Evolutionary conservation across 331 rosid genomes (phyloP).

Genomic region (Saraca asoca): DNA sequence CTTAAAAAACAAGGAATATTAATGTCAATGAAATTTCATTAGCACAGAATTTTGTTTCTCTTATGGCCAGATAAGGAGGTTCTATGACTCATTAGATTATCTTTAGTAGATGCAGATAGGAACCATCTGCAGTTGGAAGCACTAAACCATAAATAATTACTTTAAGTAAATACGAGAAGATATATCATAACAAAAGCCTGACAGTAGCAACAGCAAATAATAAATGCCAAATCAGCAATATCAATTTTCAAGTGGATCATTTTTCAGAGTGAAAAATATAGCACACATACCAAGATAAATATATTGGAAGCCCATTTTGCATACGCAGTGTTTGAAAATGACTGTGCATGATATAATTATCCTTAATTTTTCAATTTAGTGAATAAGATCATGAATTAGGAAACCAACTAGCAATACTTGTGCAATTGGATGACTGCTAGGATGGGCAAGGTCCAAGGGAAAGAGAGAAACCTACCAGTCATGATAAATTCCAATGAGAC

Average conservation of each 20-base stretch:
- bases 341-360: background rate
- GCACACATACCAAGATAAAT: background rate
- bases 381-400: background rate
- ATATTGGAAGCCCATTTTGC: background rate
- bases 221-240: background rate
- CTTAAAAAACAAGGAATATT: slow-evolving; percentile 44
- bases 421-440: slow-evolving; percentile 17
- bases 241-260: background rate
- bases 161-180: background rate
- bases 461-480: slow-evolving; percentile 61
- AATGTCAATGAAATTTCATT: slow-evolving; percentile 20
- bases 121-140: slow-evolving; percentile 11
- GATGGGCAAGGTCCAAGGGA: background rate
- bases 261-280: background rate
- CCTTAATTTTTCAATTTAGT: slow-evolving; percentile 18
- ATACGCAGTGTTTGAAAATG: slow-evolving; percentile 3
- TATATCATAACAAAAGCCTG: background rate
- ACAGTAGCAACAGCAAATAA: background rate
- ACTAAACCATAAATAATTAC: slow-evolving; percentile 3
- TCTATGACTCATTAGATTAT: slow-evolving; percentile 1
- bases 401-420: slow-evolving; percentile 26
- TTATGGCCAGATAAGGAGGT: slow-evolving; percentile 14
- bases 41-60: slow-evolving; percentile 9
- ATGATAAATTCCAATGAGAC: slow-evolving; percentile 79
- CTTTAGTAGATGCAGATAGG: slow-evolving; percentile 2